These are phyloP conservation scores for Peronospora belbahrii DNA, from an alignment of 352 stramenopile species.

Conservation along the genomic window DNA sequence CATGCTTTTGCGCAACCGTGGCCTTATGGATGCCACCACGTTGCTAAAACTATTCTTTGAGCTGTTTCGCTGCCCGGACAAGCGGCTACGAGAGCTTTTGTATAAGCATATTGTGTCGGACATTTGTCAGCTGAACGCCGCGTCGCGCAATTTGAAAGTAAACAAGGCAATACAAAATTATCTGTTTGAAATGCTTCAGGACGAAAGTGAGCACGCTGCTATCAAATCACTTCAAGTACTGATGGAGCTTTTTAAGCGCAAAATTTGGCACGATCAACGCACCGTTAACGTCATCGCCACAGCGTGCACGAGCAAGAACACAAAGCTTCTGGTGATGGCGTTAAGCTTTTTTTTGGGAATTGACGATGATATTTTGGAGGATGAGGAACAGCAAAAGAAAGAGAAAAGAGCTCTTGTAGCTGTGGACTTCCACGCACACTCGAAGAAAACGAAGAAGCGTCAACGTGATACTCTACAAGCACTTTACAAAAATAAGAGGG, in stretches of 20 bases:
- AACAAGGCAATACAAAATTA: constrained; percentile 94
- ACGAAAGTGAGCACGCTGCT: constrained; percentile 77
- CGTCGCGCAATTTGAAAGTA: constrained; percentile 92
- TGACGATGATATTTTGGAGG: constrained; percentile 94
- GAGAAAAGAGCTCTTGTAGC: constrained; percentile 74
- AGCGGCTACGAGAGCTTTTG: constrained; percentile 90
- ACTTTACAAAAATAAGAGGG: constrained; percentile 87
- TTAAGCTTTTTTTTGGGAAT: constrained; percentile 98
- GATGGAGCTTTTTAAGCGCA: constrained; percentile 93
- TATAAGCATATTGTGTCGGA: constrained; percentile 96
- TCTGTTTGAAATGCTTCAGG: constrained; percentile 91
- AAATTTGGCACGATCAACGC: constrained; percentile 95
- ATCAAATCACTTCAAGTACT: constrained; percentile 90
- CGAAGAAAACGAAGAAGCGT: constrained; percentile 94
- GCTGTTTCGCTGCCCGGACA: constrained; percentile 94
- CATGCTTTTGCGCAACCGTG: constrained; percentile 95
- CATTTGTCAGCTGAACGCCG: constrained; percentile 81
- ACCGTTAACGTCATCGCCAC: constrained; percentile 96
- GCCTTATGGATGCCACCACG: constrained; percentile 85
- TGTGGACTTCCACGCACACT: constrained; percentile 93
- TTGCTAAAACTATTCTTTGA: constrained; percentile 95
- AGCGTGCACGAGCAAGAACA: constrained; percentile 83
- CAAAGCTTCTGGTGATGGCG: constrained; percentile 83
- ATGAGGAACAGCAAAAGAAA: constrained; percentile 90
- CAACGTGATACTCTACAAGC: constrained; percentile 79